Conservation (phyloP, 2,329 filamentous ascomycete genomes). For the Talaromyces atroroseus region DNA sequence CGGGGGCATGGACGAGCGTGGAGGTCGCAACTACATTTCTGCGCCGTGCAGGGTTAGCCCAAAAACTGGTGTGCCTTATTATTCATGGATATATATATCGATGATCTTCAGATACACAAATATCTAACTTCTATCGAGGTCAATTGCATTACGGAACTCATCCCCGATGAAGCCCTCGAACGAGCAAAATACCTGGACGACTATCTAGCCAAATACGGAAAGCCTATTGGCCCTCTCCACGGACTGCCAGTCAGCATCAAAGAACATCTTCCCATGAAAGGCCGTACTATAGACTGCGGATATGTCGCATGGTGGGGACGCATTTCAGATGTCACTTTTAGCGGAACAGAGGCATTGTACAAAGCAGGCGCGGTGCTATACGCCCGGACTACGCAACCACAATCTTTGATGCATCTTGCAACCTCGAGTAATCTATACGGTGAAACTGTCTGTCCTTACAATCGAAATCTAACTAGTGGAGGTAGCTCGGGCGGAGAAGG, state of each 20-base stretch:
- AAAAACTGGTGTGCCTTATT: constrained; percentile 12
- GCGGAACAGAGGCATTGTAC: constrained; percentile 2
- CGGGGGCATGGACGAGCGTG: constrained; percentile 36
- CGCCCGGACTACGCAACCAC: constrained; percentile 54
- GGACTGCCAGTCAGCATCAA: constrained; percentile 37
- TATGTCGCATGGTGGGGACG: constrained; percentile 8
- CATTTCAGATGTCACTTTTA: constrained; percentile 6
- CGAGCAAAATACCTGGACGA: constrained; percentile 34
- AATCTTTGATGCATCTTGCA: constrained; percentile 54
- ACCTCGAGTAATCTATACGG: constrained; percentile 30
- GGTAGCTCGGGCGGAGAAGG: constrained; percentile 32
- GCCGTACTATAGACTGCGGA: constrained; percentile 3
- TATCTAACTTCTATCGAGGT: neutral
- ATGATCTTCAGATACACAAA: constrained; percentile 25
- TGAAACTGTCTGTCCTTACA: constrained; percentile 22
- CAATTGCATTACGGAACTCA: constrained; percentile 34
- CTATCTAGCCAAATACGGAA: constrained; percentile 25
- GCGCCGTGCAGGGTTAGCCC: constrained; percentile 24
- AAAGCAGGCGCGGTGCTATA: constrained; percentile 47
- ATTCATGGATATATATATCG: neutral
- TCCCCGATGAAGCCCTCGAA: constrained; percentile 31
- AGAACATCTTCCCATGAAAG: constrained; percentile 19
- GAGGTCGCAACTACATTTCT: constrained; percentile 45
- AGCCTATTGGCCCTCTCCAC: constrained; percentile 33
- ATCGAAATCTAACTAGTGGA: constrained; percentile 22